These are phyloP conservation scores for Capsicum pubescens DNA, from an alignment of 257 asterid genomes.

Conservation along the genomic window DNA sequence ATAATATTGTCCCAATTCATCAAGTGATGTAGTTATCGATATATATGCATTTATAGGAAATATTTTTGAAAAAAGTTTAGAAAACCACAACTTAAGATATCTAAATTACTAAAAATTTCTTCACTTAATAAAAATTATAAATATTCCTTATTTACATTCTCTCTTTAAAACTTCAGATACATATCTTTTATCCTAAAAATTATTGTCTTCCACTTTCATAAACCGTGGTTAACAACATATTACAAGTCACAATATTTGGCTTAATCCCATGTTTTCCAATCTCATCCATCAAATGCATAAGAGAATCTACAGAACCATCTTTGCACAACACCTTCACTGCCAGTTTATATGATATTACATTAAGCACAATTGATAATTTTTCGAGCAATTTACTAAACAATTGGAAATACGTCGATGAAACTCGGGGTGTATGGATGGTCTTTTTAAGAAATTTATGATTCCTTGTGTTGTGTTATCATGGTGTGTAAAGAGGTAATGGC, in stretches of 20 bases:
- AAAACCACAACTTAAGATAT: no score
- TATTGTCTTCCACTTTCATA: constrained; percentile 28
- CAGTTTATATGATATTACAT: constrained; percentile 47
- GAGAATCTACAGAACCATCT: constrained; percentile 46
- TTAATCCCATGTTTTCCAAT: constrained; percentile 45
- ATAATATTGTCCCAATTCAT: neutral
- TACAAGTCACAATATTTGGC: constrained; percentile 43
- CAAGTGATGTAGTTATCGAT: no score
- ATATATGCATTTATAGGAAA: no score
- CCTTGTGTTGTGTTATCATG: neutral
- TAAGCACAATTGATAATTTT: constrained; percentile 45
- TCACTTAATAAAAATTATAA: no score
- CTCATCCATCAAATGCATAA: constrained; percentile 44
- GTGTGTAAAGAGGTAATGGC: constrained; percentile 7
- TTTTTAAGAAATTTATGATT: constrained; percentile 37
- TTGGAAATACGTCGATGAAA: constrained; percentile 32
- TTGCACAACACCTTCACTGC: constrained; percentile 48
- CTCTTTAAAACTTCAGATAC: no score
- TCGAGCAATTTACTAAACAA: constrained; percentile 45
- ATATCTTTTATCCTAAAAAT: no score
- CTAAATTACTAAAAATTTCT: no score
- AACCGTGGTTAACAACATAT: constrained; percentile 43
- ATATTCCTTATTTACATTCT: no score
- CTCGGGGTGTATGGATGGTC: constrained; percentile 19
- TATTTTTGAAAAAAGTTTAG: no score